Conservation (phyloP, 2,329 filamentous ascomycete species). For the Myriosclerotinia scirpicola region DNA sequence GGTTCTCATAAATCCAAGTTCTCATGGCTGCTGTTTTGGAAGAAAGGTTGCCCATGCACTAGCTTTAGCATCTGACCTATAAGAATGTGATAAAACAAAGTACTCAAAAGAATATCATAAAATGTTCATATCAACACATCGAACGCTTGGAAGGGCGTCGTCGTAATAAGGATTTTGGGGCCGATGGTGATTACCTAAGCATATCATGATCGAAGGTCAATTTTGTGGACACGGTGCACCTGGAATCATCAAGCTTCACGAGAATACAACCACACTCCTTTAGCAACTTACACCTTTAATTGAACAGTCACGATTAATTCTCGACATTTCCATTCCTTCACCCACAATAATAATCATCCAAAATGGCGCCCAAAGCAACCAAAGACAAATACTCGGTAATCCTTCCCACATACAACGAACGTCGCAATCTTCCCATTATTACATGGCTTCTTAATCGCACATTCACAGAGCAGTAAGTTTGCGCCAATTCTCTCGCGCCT, state of each 20-base stretch:
- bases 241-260: constrained; percentile 7
- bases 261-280: constrained; percentile 20
- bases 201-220: neutral
- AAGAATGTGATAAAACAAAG: neutral
- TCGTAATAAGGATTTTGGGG: neutral
- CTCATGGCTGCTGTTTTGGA: neutral
- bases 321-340: constrained; percentile 13
- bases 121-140: neutral
- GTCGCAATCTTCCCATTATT: constrained; percentile 93
- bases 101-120: neutral
- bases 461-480: constrained; percentile 77
- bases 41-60: too few species aligned
- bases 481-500: neutral
- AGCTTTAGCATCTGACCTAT: neutral
- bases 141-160: neutral
- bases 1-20: too few species aligned
- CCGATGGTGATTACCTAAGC: constrained; percentile 7
- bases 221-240: constrained; percentile 20
- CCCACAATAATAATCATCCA: constrained; percentile 8
- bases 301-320: constrained; percentile 14
- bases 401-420: constrained; percentile 97
- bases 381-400: constrained; percentile 93
- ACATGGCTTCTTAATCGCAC: constrained; percentile 90
- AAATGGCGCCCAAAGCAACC: constrained; percentile 33
- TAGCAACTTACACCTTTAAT: constrained; percentile 9